Percentiles rank a stretch among this genome's conserved stretches.
phyloP scores from a whole-genome alignment of 129 eudicot genomes.

The Flaveria linearis region DNA sequence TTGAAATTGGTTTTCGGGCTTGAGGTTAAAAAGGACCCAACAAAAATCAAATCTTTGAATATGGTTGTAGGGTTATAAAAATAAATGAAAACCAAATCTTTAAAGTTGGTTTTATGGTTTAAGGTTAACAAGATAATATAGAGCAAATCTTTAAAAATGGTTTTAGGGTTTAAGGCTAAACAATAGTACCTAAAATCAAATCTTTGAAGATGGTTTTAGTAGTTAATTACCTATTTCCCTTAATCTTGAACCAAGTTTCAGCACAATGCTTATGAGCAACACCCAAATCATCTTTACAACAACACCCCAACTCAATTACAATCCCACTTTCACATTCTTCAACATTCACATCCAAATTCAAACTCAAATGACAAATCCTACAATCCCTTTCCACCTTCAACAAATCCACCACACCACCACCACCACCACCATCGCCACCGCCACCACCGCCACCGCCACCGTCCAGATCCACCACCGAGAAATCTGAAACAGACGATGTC shows the following conservation, averaged over 20 bases:
- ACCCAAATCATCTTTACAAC: constrained; percentile 82
- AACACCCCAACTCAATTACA: constrained; percentile 78
- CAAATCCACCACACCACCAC: constrained; percentile 41
- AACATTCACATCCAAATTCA: constrained; percentile 46
- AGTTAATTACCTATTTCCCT: constrained; percentile 70
- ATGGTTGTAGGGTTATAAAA: background rate
- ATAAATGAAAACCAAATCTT: background rate
- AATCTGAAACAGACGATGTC: constrained; percentile 47
- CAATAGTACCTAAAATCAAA: background rate
- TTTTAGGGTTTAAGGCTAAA: background rate
- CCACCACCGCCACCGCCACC: too few relatives aligned
- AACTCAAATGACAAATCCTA: constrained; percentile 77
- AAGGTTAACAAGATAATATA: too few relatives aligned
- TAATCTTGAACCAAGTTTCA: constrained; percentile 93
- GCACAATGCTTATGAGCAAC: constrained; percentile 90
- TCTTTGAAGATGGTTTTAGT: background rate
- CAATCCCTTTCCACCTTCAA: constrained; percentile 57
- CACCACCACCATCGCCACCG: background rate
- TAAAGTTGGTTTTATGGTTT: background rate
- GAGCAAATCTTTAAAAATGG: background rate
- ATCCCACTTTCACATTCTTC: constrained; percentile 56
- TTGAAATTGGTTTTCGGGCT: too few relatives aligned
- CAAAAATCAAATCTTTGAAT: background rate
- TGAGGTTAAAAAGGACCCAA: too few relatives aligned
- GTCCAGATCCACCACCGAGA: constrained; percentile 58